Conservation (phyloP, 495 filamentous ascomycete species). For the Haplographium delicatum region DNA sequence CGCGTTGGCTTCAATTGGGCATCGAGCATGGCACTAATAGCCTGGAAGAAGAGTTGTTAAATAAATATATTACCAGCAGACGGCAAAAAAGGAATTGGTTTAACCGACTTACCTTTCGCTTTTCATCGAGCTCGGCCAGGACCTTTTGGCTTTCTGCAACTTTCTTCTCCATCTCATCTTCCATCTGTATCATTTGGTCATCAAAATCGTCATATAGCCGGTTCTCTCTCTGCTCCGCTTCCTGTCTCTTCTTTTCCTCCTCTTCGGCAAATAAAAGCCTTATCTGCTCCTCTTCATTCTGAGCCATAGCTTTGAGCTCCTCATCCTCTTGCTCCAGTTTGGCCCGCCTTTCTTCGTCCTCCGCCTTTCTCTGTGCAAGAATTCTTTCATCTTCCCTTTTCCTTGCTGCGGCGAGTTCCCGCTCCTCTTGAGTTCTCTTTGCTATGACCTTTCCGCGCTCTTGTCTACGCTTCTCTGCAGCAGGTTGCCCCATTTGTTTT, state of each 20-base stretch:
- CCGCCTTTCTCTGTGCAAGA: background rate
- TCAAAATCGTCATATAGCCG: background rate
- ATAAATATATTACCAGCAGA: too few relatives aligned
- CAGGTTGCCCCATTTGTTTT: background rate
- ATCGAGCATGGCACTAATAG: background rate
- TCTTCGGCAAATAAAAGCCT: background rate
- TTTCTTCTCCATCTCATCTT: conserved; percentile 1
- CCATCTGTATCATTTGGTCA: background rate
- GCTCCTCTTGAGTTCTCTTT: background rate
- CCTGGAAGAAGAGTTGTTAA: background rate
- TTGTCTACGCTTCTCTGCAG: background rate
- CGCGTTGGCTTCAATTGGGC: background rate
- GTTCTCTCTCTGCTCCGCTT: background rate
- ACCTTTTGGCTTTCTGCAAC: background rate
- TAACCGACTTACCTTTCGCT: background rate
- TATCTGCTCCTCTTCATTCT: background rate
- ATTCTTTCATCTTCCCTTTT: background rate
- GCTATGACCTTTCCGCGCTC: background rate
- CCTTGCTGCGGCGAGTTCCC: background rate
- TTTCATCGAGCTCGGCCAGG: background rate
- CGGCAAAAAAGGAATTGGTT: too few relatives aligned
- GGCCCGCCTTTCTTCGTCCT: background rate
- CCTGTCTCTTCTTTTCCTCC: background rate
- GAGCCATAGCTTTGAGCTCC: background rate
- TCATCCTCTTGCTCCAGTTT: background rate